Evolutionary conservation across 2,329 filamentous ascomycete species (phyloP), one percentile per base, ranked within the genome.

Genomic region (Fonsecaea erecta): DNA sequence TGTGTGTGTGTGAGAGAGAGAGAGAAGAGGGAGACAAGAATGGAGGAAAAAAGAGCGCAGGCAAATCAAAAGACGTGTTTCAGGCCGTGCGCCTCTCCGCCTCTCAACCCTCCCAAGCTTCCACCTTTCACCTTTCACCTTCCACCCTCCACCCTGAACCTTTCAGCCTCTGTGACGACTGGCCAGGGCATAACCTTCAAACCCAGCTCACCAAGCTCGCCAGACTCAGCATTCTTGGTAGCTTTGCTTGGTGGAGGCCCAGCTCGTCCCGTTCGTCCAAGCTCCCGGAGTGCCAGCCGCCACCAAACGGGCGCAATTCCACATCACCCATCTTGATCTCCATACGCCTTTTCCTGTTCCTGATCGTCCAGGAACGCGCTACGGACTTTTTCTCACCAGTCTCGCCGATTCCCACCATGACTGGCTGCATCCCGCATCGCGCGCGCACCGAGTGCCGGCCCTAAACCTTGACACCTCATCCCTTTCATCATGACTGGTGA

Each of bases 261-360:
- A n/a, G n/a, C n/a, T n/a, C n/a, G n/a, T n/a, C n/a, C n/a, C n/a
- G 40, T 7, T 40, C n/a, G 8, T 6, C 37, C 37, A 43, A 16
- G 37, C 28, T 40, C 11, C 35, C 35, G 16, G 35, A 2, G n/a
- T 43, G n/a, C 37, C n/a, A 18, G 37, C 21, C 43, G 21, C 43
- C 26, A 48, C 43, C 43, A 48, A 48, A 48, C 18, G 43, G 37
- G 18, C 43, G 43, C 43, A 48, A 24, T 48, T 26, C 43, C 43
- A 48, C 37, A 18, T 18, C 30, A 3, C 24, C 30, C 37, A 58
- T 43, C 26, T 24, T 8, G 3, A 28, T 48, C 55, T 58, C 55
- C 55, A 58, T 46, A 37, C 24, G 57, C 48, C 59, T 54, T 54
- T 61, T 34, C 59, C 59, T 61, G 59, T 61, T 61, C 59, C 59